Base-by-base conservation (phyloP, 148 eudicot species). In the Diospyros kaki region DNA sequence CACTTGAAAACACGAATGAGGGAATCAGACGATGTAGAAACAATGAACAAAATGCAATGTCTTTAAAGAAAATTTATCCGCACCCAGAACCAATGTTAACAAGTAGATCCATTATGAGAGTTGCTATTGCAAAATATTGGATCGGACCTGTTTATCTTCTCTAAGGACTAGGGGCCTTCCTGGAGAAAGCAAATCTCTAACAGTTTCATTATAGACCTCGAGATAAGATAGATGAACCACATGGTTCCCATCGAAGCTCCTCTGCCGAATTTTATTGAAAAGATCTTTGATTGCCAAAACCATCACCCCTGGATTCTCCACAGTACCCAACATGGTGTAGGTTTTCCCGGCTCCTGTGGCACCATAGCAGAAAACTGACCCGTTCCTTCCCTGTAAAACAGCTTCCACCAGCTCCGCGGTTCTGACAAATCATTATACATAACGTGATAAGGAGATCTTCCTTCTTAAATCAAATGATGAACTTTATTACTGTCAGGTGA, bases 271-370 rank as follows among this genome's bases (percentile, higher is more conserved):
- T 81, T 91, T 93, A 79, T 77, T 85, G 71, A 93, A 91, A 11
- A 93, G 82, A 75, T 93, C 98, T 77, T 93, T 93, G 61, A 93
- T 93, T 53, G 98, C 98, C 76, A 93, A 77, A 18, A 88, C 93
- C 96, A 93, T 93, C 38, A 93, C 98, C 39, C 98, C 98, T 11
- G 96, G 98, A 81, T 74, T 90, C 77, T 85, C 93, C 15, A 88
- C 79, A 12, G 92, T 89, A 14, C 98, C 96, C 13, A 93, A 84
- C 98, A 93, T 93, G 43, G 96, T 93, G 80, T 87, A 89, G 3
- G 98, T 93, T 72, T 93, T 93, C 6, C 98, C 98, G 6, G 98
- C 98, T 69, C 98, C 96, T 8, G 98, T 93, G 1, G 98, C 98
- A 1, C 96, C 98, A 65, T 93, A 93, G 77, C 98, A 91, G 85